Conservation (phyloP, 1,139 yeast species). For the Citeromyces siamensis region DNA sequence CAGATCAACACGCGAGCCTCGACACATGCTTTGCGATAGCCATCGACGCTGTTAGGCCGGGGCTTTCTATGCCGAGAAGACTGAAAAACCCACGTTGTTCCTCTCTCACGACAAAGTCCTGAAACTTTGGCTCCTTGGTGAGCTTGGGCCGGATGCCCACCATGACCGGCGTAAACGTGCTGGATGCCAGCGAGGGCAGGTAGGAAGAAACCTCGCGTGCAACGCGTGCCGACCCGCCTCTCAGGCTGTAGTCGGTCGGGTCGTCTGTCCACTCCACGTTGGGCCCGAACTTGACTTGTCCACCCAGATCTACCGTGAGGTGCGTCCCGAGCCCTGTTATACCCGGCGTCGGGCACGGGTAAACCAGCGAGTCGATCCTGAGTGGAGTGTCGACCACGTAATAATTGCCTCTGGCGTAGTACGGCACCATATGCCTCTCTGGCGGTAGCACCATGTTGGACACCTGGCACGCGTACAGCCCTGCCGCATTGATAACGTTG, state of each 20-base stretch:
- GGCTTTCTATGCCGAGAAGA: conserved; percentile 77
- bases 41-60: conserved; percentile 75
- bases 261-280: conserved; percentile 70
- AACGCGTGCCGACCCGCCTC: conserved; percentile 29
- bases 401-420: conserved; percentile 80
- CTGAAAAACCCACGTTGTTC: conserved; percentile 73
- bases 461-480: conserved; percentile 57
- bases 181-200: conserved; percentile 41
- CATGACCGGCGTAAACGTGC: conserved; percentile 53
- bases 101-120: conserved; percentile 61
- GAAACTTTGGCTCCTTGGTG: conserved; percentile 33
- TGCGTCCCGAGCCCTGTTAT: conserved; percentile 79
- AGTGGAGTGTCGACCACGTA: conserved; percentile 40
- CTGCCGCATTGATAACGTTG: conserved; percentile 65
- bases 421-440: conserved; percentile 43
- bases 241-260: conserved; percentile 37
- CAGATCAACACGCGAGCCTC: conserved; percentile 14
- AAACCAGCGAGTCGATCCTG: conserved; percentile 34
- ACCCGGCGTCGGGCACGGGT: conserved; percentile 60
- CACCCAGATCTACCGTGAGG: conserved; percentile 72
- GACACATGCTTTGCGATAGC: conserved; percentile 71
- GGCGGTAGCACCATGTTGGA: conserved; percentile 59
- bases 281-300: conserved; percentile 77
- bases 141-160: conserved; percentile 80
- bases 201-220: conserved; percentile 56